Base-by-base conservation (phyloP, 331 rosid genomes). In the Spiraea crenata region DNA sequence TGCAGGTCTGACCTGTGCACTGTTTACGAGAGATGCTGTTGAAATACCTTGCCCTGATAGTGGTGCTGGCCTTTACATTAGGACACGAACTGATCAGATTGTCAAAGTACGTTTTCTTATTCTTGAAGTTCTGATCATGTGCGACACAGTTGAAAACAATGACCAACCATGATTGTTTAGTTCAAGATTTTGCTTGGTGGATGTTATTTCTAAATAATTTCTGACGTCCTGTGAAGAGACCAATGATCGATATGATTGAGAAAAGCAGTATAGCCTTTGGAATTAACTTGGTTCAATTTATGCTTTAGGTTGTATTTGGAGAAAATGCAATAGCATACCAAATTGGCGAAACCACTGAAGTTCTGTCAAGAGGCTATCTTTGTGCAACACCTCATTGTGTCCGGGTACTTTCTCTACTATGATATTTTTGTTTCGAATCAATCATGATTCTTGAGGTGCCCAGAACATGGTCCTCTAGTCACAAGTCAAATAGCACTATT, bases 311-410 rank as follows among this genome's bases (percentile, higher is more conserved):
- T 78, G 87, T 85, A 74, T 93, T 62, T 70, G 97, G 92, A 70
- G 82, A 79, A 86, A 85, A 90, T 66, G 95, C 86, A 79, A 90
- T 90, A 84, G 98, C 97, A 63, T 93, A 84, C 81, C 97, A 89
- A 83, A 91, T 93, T 77, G 98, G 98, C 40, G 98, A 93, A 84
- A 93, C 96, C 68, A 86, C 97, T 54, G 90, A 93, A 87, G 80
- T 93, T 65, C 90, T 93, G 62, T 93, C 97, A 73, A 85, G 95
- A 67, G 92, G 97, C 51, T 83, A 83, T 85, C 96, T 93, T 61
- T 89, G 96, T 77, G 98, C 98, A 63, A 93, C 98, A 63, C 98
- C 97, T 66, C 98, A 93, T 74, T 93, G 98, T 77, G 96, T 93
- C 72, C 90, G 56, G 95, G 98, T 93, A 87, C 63, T 46, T 71